Conservation (phyloP, 2,329 filamentous ascomycete species). For the Neonectria ditissima region DNA sequence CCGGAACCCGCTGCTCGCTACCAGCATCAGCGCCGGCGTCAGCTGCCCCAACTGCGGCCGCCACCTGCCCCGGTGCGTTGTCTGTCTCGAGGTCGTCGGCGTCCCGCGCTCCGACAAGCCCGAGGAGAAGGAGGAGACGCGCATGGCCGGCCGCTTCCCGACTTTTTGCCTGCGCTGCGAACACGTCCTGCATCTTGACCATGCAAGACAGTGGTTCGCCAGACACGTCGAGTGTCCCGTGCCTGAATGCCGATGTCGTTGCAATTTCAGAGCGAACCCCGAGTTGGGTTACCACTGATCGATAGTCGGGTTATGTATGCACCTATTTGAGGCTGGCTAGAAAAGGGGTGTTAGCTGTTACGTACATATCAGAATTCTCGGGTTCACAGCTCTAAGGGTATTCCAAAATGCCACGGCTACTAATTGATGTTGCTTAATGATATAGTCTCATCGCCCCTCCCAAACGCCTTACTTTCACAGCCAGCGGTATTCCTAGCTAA, state of each 20-base stretch:
- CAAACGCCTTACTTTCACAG: slow-evolving; percentile 2
- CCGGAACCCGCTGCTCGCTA: slow-evolving; percentile 68
- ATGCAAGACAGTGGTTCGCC: slow-evolving; percentile 75
- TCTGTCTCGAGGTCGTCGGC: slow-evolving; percentile 75
- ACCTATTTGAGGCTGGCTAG: neutral
- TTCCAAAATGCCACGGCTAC: slow-evolving; percentile 13
- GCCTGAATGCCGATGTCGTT: slow-evolving; percentile 75
- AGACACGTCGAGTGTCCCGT: slow-evolving; percentile 75
- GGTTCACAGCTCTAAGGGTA: slow-evolving; percentile 3
- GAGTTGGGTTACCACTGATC: slow-evolving; percentile 64
- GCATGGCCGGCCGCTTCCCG: slow-evolving; percentile 69
- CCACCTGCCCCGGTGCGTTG: slow-evolving; percentile 74
- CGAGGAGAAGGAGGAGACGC: slow-evolving; percentile 62
- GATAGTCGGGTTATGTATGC: neutral
- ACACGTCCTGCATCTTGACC: slow-evolving; percentile 75
- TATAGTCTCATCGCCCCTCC: neutral
- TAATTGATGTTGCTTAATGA: slow-evolving; percentile 11
- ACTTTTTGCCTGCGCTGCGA: slow-evolving; percentile 77
- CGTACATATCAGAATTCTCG: neutral
- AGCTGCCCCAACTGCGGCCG: slow-evolving; percentile 75
- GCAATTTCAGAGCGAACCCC: slow-evolving; percentile 70
- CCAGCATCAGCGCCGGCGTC: slow-evolving; percentile 69
- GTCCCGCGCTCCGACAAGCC: slow-evolving; percentile 71
- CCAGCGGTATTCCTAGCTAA: neutral
- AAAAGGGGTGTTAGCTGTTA: neutral